A percentile compares a stretch with the other conserved stretches of the same genome.
Conservation (phyloP, 2,329 filamentous ascomycete species). For the Hypoxylon sp. region DNA sequence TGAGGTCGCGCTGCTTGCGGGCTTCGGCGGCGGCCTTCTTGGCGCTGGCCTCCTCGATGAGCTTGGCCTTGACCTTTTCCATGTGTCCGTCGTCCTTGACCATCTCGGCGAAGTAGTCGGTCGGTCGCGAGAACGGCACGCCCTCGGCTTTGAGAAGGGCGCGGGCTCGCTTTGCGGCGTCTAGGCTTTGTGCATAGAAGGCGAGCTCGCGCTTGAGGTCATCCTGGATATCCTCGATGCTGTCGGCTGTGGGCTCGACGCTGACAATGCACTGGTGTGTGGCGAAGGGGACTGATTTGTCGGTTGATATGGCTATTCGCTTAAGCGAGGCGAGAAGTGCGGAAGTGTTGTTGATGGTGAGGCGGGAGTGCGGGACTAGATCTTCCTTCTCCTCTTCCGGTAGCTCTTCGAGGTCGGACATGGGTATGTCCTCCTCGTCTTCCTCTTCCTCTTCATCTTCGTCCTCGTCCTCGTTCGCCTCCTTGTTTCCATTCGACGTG, state of each 20-base stretch:
- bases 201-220: constrained; percentile 93
- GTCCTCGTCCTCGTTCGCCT: constrained; percentile 63
- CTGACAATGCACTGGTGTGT: constrained; percentile 85
- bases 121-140: constrained; percentile 87
- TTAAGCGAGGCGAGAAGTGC: constrained; percentile 86
- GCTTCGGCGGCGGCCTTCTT: constrained; percentile 96
- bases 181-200: constrained; percentile 91
- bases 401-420: constrained; percentile 86
- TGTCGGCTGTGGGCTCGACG: constrained; percentile 71
- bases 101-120: constrained; percentile 99
- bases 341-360: constrained; percentile 97
- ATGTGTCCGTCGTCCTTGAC: constrained; percentile 98
- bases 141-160: constrained; percentile 84
- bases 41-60: constrained; percentile 89
- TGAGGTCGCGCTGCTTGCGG: constrained; percentile 90
- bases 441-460: constrained; percentile 77
- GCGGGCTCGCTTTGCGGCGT: constrained; percentile 82
- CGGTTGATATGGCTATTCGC: constrained; percentile 80
- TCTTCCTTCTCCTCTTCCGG: constrained; percentile 87
- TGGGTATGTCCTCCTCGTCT: constrained; percentile 88
- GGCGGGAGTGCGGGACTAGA: constrained; percentile 88
- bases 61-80: constrained; percentile 94
- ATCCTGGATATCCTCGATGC: constrained; percentile 88
- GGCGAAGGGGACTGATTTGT: constrained; percentile 80
- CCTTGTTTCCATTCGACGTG: constrained; percentile 55